Evolutionary conservation across 2,329 filamentous ascomycete species (phyloP), one percentile per base, ranked within the genome.

Genomic region (Aspergillus viridinutans): DNA sequence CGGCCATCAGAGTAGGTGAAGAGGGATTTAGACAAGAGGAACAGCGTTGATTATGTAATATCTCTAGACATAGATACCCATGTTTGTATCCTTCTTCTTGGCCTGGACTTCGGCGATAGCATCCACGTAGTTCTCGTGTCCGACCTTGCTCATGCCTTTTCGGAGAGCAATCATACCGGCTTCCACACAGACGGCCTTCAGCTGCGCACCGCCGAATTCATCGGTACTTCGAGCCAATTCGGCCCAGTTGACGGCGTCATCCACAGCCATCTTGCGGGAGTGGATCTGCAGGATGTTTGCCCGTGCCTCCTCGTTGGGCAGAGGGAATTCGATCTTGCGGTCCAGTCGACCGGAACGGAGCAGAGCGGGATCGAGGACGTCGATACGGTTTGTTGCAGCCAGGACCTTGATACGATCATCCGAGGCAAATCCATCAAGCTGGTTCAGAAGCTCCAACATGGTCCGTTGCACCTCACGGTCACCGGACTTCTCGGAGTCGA

Each of bases 131-230:
- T 99, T 91, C 80, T 99, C 94, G 74, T 99, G 94, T 58, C 89
- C 90, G 71, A 99, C 94, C 84, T 97, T 97, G 78, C 88, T 92
- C 82, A 96, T 92, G 60, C 94, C 94, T 74, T 88, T 91, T 66
- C 94, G 85, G 71, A 99, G 81, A 28, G 94, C 94, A 78, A 99
- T 99, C 94, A 99, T 99, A 73, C 94, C 94, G 52, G 94, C 94
- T 80, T 99, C 94, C 26, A 99, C 94, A 75, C 94, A 99, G 23
- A 99, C 94, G 47, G 94, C 94, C 83, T 99, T 99, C 67, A 99
- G 80, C 86, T 96, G 93, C 59, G 94, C 94, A 73, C 94, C 94
- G 58, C 94, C 94, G 74, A 99, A 99, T 78, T 99, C 94, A 74
- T 99, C 94, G 20, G 94, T 99, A 78, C 92, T 97, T 70, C 94